Conservation (phyloP, 1,284 basidiomycete species). For the Xerocomus amazonicus region DNA sequence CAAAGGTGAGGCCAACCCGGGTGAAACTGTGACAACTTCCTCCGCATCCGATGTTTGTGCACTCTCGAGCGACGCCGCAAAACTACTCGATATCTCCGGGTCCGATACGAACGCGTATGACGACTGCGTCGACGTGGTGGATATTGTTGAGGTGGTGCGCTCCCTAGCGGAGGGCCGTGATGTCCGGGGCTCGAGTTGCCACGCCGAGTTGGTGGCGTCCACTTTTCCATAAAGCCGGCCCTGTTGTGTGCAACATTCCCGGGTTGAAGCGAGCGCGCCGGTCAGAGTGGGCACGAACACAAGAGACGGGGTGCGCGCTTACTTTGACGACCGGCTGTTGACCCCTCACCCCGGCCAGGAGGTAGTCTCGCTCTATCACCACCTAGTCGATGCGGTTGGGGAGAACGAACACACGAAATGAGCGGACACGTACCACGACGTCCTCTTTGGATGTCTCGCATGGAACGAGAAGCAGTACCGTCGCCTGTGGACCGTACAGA, state of each 20-base stretch:
- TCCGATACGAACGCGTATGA: slow-evolving; percentile 77
- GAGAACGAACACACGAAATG: neutral
- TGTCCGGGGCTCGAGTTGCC: slow-evolving; percentile 71
- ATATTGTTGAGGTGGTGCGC: slow-evolving; percentile 69
- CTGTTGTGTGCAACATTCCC: neutral
- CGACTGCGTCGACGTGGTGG: slow-evolving; percentile 69
- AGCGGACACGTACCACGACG: slow-evolving; percentile 48
- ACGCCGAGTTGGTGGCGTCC: slow-evolving; percentile 58
- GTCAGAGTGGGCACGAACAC: neutral
- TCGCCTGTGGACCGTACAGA: slow-evolving; percentile 49
- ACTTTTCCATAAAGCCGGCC: slow-evolving; percentile 63
- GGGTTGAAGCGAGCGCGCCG: neutral
- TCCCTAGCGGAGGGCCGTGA: slow-evolving; percentile 53
- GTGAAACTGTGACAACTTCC: slow-evolving; percentile 49
- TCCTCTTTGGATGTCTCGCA: slow-evolving; percentile 68
- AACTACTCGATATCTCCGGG: slow-evolving; percentile 74
- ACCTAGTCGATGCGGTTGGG: slow-evolving; percentile 43
- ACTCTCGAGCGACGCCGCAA: slow-evolving; percentile 73
- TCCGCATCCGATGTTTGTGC: slow-evolving; percentile 66
- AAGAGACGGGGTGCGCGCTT: slow-evolving; percentile 12
- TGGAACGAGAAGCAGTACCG: slow-evolving; percentile 71
- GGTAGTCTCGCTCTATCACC: slow-evolving; percentile 61
- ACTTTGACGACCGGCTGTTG: slow-evolving; percentile 71
- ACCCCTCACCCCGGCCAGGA: slow-evolving; percentile 67
- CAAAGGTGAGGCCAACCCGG: slow-evolving; percentile 57